A percentile compares a stretch with the other conserved stretches of the same genome.
Conservation (phyloP, 1,139 yeast genomes). For the Yamadazyma pseudoaaseri region DNA sequence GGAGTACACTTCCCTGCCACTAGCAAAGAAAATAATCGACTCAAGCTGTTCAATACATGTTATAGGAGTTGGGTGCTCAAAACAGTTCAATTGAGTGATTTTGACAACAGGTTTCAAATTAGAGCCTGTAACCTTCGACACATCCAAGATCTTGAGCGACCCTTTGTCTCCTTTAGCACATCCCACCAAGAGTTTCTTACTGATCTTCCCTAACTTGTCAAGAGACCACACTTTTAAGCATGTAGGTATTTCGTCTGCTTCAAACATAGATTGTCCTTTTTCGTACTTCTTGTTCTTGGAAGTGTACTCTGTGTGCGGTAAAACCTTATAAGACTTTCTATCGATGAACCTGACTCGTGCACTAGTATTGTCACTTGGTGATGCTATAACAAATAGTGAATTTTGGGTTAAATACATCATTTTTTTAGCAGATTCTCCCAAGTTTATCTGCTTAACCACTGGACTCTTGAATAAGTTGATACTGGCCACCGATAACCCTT, state of each 20-base stretch:
- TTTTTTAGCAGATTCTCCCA: conserved; percentile 39
- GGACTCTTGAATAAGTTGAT: conserved; percentile 28
- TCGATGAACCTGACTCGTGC: conserved; percentile 35
- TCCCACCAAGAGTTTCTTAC: conserved; percentile 44
- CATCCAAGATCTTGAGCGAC: conserved; percentile 42
- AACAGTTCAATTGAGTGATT: conserved; percentile 37
- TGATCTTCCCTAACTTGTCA: conserved; percentile 29
- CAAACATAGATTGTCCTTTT: conserved; percentile 23
- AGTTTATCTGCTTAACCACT: conserved; percentile 29
- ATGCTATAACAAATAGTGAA: conserved; percentile 38
- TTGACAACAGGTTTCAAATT: conserved; percentile 18
- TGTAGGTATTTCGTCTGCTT: conserved; percentile 33
- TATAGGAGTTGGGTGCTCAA: conserved; percentile 35
- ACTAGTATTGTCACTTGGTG: conserved; percentile 26
- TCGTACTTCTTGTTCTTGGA: conserved; percentile 17
- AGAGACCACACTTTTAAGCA: conserved; percentile 28
- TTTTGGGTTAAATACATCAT: conserved; percentile 31
- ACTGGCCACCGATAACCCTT: conserved; percentile 44
- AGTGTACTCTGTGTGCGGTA: conserved; percentile 21
- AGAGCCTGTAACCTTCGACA: conserved; percentile 23
- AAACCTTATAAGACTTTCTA: conserved; percentile 24
- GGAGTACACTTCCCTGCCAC: conserved; percentile 30
- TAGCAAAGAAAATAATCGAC: conserved; percentile 31
- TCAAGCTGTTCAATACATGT: conserved; percentile 38
- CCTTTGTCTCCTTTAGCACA: conserved; percentile 29